Evolutionary conservation across 768 basidiomycete species (phyloP), one percentile per base, ranked within the genome.

Genomic region (Lyophyllum decastes): DNA sequence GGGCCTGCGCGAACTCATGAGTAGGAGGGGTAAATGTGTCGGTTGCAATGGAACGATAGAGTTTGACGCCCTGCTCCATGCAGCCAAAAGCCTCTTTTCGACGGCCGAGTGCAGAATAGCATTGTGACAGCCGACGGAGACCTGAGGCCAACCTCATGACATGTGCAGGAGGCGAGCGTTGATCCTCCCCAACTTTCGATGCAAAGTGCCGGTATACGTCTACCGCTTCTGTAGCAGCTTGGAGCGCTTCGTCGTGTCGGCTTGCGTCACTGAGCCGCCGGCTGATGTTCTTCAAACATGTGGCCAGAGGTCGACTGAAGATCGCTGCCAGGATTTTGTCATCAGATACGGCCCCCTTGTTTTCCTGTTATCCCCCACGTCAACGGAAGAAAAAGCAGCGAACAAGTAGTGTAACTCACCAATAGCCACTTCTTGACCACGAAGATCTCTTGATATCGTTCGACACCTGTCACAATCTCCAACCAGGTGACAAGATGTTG

Each of bases 241-340:
- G 19, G 6, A 59, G 44, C 4, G 60, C 55, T 55, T 53, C 54
- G 33, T 57, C 60, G 27, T 34, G 52, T 40, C 52, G 52, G 34
- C 49, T 43, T 40, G 46, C 44, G 26, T 61, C 40, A 25, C 48
- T 26, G 41, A 47, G 47, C 10, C 51, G 50, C 14, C 51, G 51
- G 19, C 51, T 52, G 24, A 52, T 34, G 25, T 41, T 52, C 40
- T 52, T 52, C 35, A 52, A 34, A 19, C 51, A 52, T 43, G 51
- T 52, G 14, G 51, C 51, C 17, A 52, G 34, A n/a, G 34, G 51
- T 25, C 24, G 34, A 27, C 24, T 47, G 48, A 50, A 40, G 16
- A 55, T 51, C 22, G 27, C 22, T 16, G 47, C 56, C 41, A 50
- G 52, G 17, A 58, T 47, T 52, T 40, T 49, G 19, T 25, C 45